A percentile compares a stretch with the other conserved stretches of the same genome.
phyloP scores from a whole-genome alignment of 495 filamentous ascomycete genomes.

The Friedmanniomyces simplex region DNA sequence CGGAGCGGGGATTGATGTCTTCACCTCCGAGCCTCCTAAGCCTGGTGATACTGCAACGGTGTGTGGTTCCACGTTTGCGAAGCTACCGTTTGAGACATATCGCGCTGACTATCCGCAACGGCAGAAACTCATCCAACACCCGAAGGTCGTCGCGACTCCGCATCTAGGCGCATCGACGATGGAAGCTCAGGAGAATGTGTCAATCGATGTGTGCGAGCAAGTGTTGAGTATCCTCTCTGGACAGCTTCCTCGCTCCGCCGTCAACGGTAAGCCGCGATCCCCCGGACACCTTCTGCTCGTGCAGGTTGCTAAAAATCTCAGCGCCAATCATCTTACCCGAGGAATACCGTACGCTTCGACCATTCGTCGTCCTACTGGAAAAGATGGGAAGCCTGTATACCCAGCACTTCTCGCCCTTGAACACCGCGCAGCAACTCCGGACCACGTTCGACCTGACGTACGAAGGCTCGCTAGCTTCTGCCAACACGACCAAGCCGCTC shows the following conservation, averaged over 20 bases:
- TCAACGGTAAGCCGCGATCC: constrained; percentile 36
- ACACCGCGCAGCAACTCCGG: constrained; percentile 26
- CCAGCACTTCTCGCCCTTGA: constrained; percentile 46
- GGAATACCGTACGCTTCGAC: constrained; percentile 58
- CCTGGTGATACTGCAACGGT: constrained; percentile 39
- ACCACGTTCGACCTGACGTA: constrained; percentile 61
- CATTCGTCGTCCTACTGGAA: constrained; percentile 57
- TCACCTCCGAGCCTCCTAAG: constrained; percentile 55
- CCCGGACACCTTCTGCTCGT: too few relatives aligned
- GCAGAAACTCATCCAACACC: constrained; percentile 37
- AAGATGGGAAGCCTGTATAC: constrained; percentile 61
- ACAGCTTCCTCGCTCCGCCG: constrained; percentile 55
- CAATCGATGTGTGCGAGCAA: constrained; percentile 62
- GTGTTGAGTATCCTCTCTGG: constrained; percentile 57
- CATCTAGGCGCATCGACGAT: constrained; percentile 63
- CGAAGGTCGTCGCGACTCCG: constrained; percentile 56
- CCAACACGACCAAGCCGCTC: constrained; percentile 57
- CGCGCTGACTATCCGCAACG: not conserved
- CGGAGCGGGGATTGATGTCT: constrained; percentile 67
- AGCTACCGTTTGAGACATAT: not conserved
- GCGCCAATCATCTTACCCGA: constrained; percentile 60
- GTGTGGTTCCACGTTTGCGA: not conserved
- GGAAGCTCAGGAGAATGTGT: constrained; percentile 70
- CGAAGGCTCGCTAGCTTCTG: constrained; percentile 50
- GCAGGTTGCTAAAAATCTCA: not conserved